A percentile compares a stretch with the other conserved stretches of the same genome.
These are phyloP conservation scores for Aphanomyces invadans DNA, from an alignment of 352 stramenopile genomes.

Conservation along the genomic window DNA sequence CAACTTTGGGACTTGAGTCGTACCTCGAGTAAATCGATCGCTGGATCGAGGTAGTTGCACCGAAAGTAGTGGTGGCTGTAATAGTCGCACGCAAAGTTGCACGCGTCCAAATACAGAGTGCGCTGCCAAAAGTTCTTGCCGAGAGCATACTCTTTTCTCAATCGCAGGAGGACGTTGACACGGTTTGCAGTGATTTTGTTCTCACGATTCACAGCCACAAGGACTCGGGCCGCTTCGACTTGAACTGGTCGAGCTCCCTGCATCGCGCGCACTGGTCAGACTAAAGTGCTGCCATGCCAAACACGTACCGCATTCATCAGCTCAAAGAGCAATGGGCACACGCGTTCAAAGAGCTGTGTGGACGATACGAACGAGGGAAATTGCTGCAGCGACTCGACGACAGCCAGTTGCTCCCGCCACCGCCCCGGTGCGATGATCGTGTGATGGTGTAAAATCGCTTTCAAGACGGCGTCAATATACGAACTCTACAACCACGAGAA, in stretches of 20 bases:
- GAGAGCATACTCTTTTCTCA: conserved; percentile 64
- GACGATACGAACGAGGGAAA: conserved; percentile 54
- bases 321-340: conserved; percentile 71
- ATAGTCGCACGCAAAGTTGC: conserved; percentile 43
- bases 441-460: conserved; percentile 68
- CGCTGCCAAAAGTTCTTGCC: conserved; percentile 68
- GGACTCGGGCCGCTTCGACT: conserved; percentile 47
- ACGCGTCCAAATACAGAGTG: conserved; percentile 64
- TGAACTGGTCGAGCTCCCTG: conserved; percentile 64
- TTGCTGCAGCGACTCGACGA: conserved; percentile 52
- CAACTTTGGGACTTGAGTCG: neutral
- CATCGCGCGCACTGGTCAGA: neutral
- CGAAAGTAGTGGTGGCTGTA: conserved; percentile 73
- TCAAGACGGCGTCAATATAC: conserved; percentile 50
- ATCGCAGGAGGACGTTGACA: conserved; percentile 55
- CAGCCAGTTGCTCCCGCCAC: conserved; percentile 59
- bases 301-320: conserved; percentile 42
- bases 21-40: conserved; percentile 58
- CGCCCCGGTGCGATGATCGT: conserved; percentile 50
- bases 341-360: conserved; percentile 58
- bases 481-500: conserved; percentile 33
- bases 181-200: conserved; percentile 63
- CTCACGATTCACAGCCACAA: conserved; percentile 59
- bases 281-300: neutral
- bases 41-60: conserved; percentile 65